Conservation (phyloP, 1,139 yeast genomes). For the Candida sp. region DNA sequence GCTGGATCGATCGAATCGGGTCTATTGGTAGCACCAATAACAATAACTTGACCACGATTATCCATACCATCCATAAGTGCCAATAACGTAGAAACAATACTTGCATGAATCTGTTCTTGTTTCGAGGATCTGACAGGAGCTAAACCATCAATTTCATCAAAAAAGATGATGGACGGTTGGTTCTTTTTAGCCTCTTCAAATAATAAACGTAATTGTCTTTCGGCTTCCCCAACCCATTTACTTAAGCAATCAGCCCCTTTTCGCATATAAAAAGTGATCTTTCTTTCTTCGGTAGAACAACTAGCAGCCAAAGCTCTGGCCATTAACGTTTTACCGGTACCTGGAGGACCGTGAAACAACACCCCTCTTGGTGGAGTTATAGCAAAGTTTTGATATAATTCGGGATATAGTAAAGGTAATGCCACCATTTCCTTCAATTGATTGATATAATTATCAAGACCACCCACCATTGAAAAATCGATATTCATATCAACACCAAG, state of each 20-base stretch:
- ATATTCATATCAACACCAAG: slow-evolving; percentile 91
- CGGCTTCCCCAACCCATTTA: slow-evolving; percentile 99
- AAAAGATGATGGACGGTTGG: slow-evolving; percentile 93
- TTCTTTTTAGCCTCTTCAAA: slow-evolving; percentile 96
- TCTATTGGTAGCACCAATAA: slow-evolving; percentile 96
- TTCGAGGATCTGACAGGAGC: slow-evolving; percentile 98
- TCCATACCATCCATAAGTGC: slow-evolving; percentile 99
- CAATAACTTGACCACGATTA: slow-evolving; percentile 92
- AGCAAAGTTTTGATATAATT: slow-evolving; percentile 82
- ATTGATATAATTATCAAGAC: slow-evolving; percentile 83
- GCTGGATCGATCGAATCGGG: slow-evolving; percentile 99
- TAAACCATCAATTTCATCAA: slow-evolving; percentile 96
- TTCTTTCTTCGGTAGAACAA: slow-evolving; percentile 76
- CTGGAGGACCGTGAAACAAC: slow-evolving; percentile 98
- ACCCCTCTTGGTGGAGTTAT: slow-evolving; percentile 99
- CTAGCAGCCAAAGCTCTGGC: slow-evolving; percentile 97
- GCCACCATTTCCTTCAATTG: slow-evolving; percentile 98
- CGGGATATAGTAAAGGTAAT: slow-evolving; percentile 89
- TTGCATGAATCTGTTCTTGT: slow-evolving; percentile 97
- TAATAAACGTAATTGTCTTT: slow-evolving; percentile 81
- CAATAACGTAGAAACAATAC: slow-evolving; percentile 88
- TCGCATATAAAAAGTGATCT: slow-evolving; percentile 96
- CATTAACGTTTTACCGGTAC: slow-evolving; percentile 98
- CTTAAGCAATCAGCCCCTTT: slow-evolving; percentile 98
- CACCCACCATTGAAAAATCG: slow-evolving; percentile 90